These are phyloP conservation scores for Kodamaea jinghongensis DNA, from an alignment of 805 yeast species.

Conservation along the genomic window DNA sequence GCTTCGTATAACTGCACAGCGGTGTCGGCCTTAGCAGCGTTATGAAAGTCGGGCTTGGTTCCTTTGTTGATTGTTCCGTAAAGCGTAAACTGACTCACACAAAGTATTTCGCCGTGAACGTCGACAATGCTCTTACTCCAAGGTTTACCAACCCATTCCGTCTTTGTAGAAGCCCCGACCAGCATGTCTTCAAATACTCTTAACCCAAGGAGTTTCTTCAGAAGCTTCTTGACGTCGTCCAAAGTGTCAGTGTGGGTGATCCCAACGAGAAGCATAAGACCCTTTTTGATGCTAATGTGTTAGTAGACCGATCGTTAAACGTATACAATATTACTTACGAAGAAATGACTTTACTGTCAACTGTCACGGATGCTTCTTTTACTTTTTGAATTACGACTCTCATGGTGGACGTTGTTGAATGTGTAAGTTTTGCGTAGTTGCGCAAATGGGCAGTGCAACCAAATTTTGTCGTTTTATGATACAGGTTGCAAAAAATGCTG, in stretches of 20 bases:
- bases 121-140: conserved; percentile 70
- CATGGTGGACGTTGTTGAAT: conserved; percentile 43
- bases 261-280: conserved; percentile 81
- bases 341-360: conserved; percentile 67
- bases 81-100: conserved; percentile 91
- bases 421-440: not conserved
- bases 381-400: conserved; percentile 89
- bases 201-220: conserved; percentile 62
- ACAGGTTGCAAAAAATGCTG: no score
- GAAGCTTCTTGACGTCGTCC: conserved; percentile 68
- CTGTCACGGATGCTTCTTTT: conserved; percentile 84
- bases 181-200: conserved; percentile 68
- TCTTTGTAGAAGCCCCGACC: conserved; percentile 42
- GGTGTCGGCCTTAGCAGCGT: conserved; percentile 76
- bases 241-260: conserved; percentile 73
- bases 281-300: conserved; percentile 51
- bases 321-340: conserved; percentile 30
- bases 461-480: not conserved
- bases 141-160: conserved; percentile 53
- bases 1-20: conserved; percentile 52
- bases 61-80: conserved; percentile 86
- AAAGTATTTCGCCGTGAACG: conserved; percentile 66
- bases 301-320: not conserved
- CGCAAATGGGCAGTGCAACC: not conserved
- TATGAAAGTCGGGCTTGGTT: conserved; percentile 91